Percentiles rank a stretch among this genome's conserved stretches.
Evolutionary conservation across 2,329 filamentous ascomycete genomes (phyloP).

Genomic region (Apiospora rasikravindrae): DNA sequence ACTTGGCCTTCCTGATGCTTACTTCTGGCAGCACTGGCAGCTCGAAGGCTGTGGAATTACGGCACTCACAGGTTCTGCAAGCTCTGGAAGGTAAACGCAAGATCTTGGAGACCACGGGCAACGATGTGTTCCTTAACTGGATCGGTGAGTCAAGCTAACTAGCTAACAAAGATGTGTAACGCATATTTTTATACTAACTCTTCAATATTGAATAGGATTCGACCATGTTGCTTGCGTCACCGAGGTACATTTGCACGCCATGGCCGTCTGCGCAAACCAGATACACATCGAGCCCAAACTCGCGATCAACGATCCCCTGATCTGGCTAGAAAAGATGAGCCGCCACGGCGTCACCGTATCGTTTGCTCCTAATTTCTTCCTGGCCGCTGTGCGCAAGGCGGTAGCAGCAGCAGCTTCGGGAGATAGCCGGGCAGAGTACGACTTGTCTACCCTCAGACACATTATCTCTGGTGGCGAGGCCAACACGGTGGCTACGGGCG

Average conservation of each 20-base stretch:
- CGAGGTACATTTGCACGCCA: conserved; percentile 52
- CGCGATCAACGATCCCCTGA: conserved; percentile 39
- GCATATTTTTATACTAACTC: background rate
- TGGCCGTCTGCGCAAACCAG: conserved; percentile 43
- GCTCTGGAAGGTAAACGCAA: conserved; percentile 41
- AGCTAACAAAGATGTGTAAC: background rate
- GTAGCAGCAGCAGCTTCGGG: background rate
- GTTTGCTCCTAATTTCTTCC: conserved; percentile 38
- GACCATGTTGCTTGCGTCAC: conserved; percentile 53
- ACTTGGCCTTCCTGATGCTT: conserved; percentile 45
- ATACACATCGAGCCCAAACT: conserved; percentile 44
- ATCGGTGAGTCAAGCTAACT: conserved; percentile 33
- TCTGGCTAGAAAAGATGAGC: conserved; percentile 42
- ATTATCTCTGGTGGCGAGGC: conserved; percentile 23
- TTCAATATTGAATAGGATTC: conserved; percentile 27
- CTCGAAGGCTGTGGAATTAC: conserved; percentile 49
- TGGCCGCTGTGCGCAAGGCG: conserved; percentile 16
- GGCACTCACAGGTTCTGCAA: conserved; percentile 43
- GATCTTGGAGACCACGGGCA: conserved; percentile 32
- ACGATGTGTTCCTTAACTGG: conserved; percentile 45
- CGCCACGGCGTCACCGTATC: conserved; percentile 43
- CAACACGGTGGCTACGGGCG: conserved; percentile 18
- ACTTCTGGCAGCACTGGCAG: conserved; percentile 51
- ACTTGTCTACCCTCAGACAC: conserved; percentile 15
- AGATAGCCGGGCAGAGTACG: background rate